phyloP scores from a whole-genome alignment of 768 basidiomycete genomes.

The Coprinellus aureogranulatus region DNA sequence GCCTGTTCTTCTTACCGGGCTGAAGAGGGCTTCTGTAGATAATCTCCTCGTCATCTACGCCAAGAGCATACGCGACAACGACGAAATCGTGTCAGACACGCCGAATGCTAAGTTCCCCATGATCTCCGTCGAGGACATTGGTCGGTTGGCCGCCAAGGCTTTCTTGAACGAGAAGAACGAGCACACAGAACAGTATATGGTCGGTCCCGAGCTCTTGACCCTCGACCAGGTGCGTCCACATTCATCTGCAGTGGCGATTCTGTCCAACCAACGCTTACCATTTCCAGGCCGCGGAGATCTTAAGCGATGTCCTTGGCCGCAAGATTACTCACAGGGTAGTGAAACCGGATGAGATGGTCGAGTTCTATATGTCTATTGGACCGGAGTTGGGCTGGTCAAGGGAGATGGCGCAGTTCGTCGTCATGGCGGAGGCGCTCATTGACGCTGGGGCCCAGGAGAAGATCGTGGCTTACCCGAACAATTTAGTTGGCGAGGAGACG shows the following conservation, averaged over 20 bases:
- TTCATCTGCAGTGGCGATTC: not conserved
- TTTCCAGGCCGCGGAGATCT: conserved; percentile 18
- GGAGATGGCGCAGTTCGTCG: not conserved
- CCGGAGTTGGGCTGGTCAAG: not conserved
- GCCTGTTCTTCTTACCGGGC: not conserved
- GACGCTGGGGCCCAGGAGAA: not conserved
- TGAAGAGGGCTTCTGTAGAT: not conserved
- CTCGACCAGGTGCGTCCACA: conserved; percentile 23
- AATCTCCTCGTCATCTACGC: not conserved
- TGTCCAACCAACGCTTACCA: not conserved
- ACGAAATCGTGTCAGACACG: conserved; percentile 15
- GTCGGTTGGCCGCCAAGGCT: conserved; percentile 19
- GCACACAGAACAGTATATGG: conserved; percentile 15
- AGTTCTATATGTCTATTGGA: not conserved
- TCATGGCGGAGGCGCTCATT: not conserved
- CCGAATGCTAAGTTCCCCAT: conserved; percentile 19
- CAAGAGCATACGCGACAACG: conserved; percentile 4
- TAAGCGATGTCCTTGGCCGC: conserved; percentile 20
- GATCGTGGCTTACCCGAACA: not conserved
- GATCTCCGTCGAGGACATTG: conserved; percentile 26
- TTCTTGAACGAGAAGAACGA: conserved; percentile 19
- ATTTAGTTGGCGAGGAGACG: conserved; percentile 6
- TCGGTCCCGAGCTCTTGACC: conserved; percentile 26
- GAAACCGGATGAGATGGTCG: conserved; percentile 5
- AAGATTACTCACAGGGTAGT: conserved; percentile 19